These are phyloP conservation scores for Chalciporus piperatus DNA, from an alignment of 768 basidiomycete genomes.

Conservation along the genomic window DNA sequence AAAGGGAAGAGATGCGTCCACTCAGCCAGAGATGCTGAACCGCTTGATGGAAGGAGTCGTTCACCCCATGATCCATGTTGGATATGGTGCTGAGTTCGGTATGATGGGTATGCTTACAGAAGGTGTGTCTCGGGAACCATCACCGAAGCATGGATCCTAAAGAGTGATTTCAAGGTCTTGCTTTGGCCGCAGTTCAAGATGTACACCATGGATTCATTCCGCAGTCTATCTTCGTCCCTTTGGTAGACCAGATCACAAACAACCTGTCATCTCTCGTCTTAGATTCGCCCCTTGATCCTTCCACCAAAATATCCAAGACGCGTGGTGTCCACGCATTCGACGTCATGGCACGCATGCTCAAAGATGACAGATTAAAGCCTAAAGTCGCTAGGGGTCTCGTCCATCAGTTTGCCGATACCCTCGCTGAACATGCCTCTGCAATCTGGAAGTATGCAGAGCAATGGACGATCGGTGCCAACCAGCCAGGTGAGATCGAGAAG, in stretches of 20 bases:
- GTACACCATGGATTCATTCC: conserved; percentile 35
- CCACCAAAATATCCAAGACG: background rate
- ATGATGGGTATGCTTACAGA: conserved; percentile 60
- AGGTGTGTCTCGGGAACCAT: too few relatives aligned
- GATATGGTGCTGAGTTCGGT: conserved; percentile 62
- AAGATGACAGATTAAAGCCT: conserved; percentile 38
- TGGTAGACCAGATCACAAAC: conserved; percentile 2
- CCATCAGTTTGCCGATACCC: conserved; percentile 13
- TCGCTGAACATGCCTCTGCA: background rate
- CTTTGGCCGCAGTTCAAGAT: conserved; percentile 24
- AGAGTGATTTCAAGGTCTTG: conserved; percentile 21
- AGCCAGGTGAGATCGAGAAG: conserved; percentile 39
- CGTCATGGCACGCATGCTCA: conserved; percentile 51
- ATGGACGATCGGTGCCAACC: conserved; percentile 41
- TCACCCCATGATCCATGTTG: conserved; percentile 63
- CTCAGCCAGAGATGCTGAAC: conserved; percentile 51
- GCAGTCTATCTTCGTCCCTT: conserved; percentile 8
- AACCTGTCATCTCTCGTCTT: conserved; percentile 10
- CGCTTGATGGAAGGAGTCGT: conserved; percentile 48
- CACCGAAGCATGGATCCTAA: too few relatives aligned
- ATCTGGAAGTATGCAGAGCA: conserved; percentile 28
- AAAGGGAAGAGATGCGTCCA: conserved; percentile 6
- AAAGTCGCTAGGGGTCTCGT: conserved; percentile 15
- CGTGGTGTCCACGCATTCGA: conserved; percentile 38
- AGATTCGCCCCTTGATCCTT: background rate